Evolutionary conservation across 306 rosid species (phyloP), one percentile per base, ranked within the genome.

Genomic region (Abrus precatorius): DNA sequence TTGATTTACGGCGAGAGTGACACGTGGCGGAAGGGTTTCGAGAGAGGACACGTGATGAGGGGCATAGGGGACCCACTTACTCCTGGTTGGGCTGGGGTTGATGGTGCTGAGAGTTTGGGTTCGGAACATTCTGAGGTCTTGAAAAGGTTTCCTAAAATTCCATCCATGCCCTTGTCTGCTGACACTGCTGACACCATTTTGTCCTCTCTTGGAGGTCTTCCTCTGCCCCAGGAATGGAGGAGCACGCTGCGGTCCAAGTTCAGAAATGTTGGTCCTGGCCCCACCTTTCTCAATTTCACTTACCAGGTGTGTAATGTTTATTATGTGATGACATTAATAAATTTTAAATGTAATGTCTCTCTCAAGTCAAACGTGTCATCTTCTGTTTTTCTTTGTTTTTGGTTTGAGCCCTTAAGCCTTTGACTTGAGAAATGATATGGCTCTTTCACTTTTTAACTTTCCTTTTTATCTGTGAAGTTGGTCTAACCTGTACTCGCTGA

Each of bases 11-110:
- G 82, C 40, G 97, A 82, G 45, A 73, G 81, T 11, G 82, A 83
- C 28, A 57, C 80, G 63, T 89, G 75, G 79, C 80, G 53, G 7
- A 61, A 85, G 59, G 97, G 97, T 3, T 88, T 90, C 77, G 97
- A 92, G 86, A 85, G 97, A 71, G 97, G 97, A 76, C 56, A 90
- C 5, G 97, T 88, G 48, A 86, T 87, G 92, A 84, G 69, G 11
- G 75, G 74, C 1, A 69, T 82, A 48, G 97, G 97, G 86, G 97
- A 92, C 92, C 94, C 97, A 12, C 83, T 89, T 29, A 90, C 74
- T 66, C 97, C 97, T 0, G 97, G 94, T 11, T 92, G 97, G 97
- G 86, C 85, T 66, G 88, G 85, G 30, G 85, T 81, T 9, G 89
- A 82, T 2, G 92, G 91, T 2, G 91, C 85, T 1, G 94, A 92